Evolutionary conservation across 192 early-diverging fungal genomes (phyloP).

Genomic region (Coemansia sp.): DNA sequence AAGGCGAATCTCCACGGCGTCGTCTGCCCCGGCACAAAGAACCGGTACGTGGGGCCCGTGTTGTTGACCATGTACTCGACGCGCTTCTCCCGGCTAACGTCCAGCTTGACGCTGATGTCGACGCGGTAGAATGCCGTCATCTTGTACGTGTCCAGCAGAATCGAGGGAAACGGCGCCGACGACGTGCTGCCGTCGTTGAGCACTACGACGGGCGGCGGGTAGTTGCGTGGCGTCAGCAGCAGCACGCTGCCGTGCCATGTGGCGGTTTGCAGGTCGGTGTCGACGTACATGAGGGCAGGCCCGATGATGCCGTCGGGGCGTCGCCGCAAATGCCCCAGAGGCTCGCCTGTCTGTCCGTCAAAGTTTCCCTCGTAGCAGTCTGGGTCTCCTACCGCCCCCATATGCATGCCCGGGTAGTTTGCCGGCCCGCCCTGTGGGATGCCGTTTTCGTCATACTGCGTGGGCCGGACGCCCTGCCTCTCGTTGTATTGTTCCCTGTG

Average conservation of each 20-base stretch:
- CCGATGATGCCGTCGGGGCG: slow-evolving; percentile 53
- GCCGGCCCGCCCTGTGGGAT: slow-evolving; percentile 46
- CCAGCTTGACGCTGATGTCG: slow-evolving; percentile 54
- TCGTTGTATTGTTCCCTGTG: slow-evolving; percentile 35
- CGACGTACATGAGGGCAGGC: slow-evolving; percentile 56
- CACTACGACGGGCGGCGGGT: slow-evolving; percentile 38
- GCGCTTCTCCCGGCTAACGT: slow-evolving; percentile 33
- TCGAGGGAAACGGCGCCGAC: slow-evolving; percentile 25
- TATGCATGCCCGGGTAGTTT: slow-evolving; percentile 25
- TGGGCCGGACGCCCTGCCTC: slow-evolving; percentile 15
- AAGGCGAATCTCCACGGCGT: slow-evolving; percentile 67
- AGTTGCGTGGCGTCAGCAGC: slow-evolving; percentile 40
- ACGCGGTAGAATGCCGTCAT: slow-evolving; percentile 66
- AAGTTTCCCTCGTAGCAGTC: slow-evolving; percentile 54
- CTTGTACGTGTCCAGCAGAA: slow-evolving; percentile 58
- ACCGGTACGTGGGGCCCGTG: slow-evolving; percentile 46
- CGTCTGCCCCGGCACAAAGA: slow-evolving; percentile 52
- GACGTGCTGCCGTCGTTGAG: slow-evolving; percentile 37
- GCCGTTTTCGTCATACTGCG: slow-evolving; percentile 39
- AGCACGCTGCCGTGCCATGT: slow-evolving; percentile 60
- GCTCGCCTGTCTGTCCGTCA: slow-evolving; percentile 47
- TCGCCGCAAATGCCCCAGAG: slow-evolving; percentile 33
- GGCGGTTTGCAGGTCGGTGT: slow-evolving; percentile 53
- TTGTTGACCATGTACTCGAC: slow-evolving; percentile 52
- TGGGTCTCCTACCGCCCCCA: slow-evolving; percentile 12